Conservation (phyloP, 169 alveolate genomes). For the Cryptosporidium felis region DNA sequence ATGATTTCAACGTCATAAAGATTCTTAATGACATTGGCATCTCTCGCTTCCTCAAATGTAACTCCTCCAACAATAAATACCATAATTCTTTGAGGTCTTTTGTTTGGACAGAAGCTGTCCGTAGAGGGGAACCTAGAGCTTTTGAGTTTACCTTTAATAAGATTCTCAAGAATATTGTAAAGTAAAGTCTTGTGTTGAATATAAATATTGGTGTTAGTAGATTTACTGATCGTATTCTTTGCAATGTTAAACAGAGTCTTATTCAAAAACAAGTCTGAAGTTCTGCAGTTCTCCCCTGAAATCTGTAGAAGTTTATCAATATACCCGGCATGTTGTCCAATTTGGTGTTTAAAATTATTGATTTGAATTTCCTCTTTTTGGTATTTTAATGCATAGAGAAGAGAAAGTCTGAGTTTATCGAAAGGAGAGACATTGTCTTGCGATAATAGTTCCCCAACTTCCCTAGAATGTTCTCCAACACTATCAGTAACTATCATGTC, state of each 20-base stretch:
- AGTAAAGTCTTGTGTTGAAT: slow-evolving; percentile 90
- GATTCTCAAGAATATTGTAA: slow-evolving; percentile 80
- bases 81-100: slow-evolving; percentile 80
- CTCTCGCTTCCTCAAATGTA: slow-evolving; percentile 93
- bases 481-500: slow-evolving; percentile 85
- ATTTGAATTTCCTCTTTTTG: slow-evolving; percentile 86
- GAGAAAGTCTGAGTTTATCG: slow-evolving; percentile 86
- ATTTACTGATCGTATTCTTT: slow-evolving; percentile 81
- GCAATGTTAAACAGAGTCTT: slow-evolving; percentile 84
- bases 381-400: slow-evolving; percentile 86
- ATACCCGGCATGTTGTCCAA: slow-evolving; percentile 76
- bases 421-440: slow-evolving; percentile 79
- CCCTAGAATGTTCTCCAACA: slow-evolving; percentile 82
- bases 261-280: slow-evolving; percentile 86
- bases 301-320: slow-evolving; percentile 84
- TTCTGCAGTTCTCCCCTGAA: slow-evolving; percentile 85
- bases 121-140: slow-evolving; percentile 83
- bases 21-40: slow-evolving; percentile 82
- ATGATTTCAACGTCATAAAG: slow-evolving; percentile 78
- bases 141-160: slow-evolving; percentile 84
- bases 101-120: slow-evolving; percentile 74
- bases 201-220: slow-evolving; percentile 86
- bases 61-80: slow-evolving; percentile 93
- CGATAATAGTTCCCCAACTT: slow-evolving; percentile 79
- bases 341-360: slow-evolving; percentile 77